phyloP scores from a whole-genome alignment of 257 asterid species.

The Osmanthus fragrans region DNA sequence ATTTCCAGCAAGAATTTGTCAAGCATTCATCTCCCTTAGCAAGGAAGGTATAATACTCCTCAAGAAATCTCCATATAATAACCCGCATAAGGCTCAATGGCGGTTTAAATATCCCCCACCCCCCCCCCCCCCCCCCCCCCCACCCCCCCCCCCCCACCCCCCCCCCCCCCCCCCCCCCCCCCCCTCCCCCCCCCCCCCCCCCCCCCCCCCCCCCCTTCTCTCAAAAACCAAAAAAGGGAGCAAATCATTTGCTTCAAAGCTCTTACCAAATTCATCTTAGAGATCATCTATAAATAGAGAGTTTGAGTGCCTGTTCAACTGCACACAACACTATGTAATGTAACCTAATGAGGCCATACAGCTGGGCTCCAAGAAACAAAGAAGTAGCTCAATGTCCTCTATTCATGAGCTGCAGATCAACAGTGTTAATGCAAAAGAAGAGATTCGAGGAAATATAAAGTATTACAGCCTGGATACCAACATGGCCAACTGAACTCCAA shows the following conservation, averaged over 20 bases:
- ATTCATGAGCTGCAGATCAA: conserved; percentile 2
- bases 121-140: neutral
- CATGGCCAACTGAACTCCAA: conserved; percentile 11
- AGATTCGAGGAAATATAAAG: neutral
- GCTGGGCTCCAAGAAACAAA: neutral
- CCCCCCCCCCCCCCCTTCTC: no score
- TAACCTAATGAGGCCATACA: neutral
- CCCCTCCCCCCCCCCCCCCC: no score
- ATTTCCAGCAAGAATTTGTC: neutral
- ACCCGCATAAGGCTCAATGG: neutral
- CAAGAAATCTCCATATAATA: neutral
- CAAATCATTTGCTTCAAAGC: neutral
- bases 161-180: no score
- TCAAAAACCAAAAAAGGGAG: neutral
- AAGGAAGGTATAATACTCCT: neutral
- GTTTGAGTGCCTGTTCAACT: neutral
- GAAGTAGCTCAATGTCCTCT: neutral
- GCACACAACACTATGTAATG: neutral
- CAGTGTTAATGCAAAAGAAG: neutral
- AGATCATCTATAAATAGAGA: neutral
- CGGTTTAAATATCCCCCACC: neutral
- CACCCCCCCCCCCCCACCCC: no score
- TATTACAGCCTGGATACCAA: neutral
- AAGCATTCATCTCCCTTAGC: conserved; percentile 10
- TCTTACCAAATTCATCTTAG: neutral